Base-by-base conservation (phyloP, 2,329 filamentous ascomycete species). In the Scorias spongiosa region DNA sequence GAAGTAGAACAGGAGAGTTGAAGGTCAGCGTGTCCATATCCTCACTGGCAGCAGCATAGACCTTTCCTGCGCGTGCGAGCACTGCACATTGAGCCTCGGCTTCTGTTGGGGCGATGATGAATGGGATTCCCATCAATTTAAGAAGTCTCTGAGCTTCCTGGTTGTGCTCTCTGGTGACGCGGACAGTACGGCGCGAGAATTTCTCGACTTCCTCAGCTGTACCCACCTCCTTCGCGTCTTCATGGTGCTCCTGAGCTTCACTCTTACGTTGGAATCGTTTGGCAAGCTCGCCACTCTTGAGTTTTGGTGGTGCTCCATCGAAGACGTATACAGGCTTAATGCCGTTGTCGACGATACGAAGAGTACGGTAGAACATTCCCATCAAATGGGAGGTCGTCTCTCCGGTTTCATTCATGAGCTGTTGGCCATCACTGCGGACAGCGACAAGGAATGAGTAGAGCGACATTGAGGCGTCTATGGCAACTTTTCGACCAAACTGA, bases 11-110 rank as follows among this genome's bases (percentile, higher is more conserved):
- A 0, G 91, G 91, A 42, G 88, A 75, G 57, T 95, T 80, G 64
- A 98, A 98, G 57, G 89, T 96, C 44, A 98, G 69, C 0, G 91
- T 98, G 60, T 98, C 91, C 91, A 98, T 98, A 66, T 98, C 91
- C 66, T 98, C 91, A 51, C 84, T 93, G 2, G 91, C 91, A 15
- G 91, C 91, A 2, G 88, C 91, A 61, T 93, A 98, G 42, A 98
- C 91, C 66, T 96, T 96, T 32, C 87, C 89, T 5, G 84, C 88
- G 48, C 82, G 74, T 1, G 91, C 91, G 48, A 98, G 71, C 36
- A 81, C 82, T 2, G 91, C 91, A 62, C 91, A 98, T 62, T 98
- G 91, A 1, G 91, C 91, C 68, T 98, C 91, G 4, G 91, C 91
- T 64, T 98, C 91, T 0, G 91, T 98, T 0, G 91, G 91, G 0